Percentiles rank a stretch among this genome's conserved stretches.
Evolutionary conservation across 805 yeast genomes (phyloP).

Genomic region (Nakazawaea sp.): DNA sequence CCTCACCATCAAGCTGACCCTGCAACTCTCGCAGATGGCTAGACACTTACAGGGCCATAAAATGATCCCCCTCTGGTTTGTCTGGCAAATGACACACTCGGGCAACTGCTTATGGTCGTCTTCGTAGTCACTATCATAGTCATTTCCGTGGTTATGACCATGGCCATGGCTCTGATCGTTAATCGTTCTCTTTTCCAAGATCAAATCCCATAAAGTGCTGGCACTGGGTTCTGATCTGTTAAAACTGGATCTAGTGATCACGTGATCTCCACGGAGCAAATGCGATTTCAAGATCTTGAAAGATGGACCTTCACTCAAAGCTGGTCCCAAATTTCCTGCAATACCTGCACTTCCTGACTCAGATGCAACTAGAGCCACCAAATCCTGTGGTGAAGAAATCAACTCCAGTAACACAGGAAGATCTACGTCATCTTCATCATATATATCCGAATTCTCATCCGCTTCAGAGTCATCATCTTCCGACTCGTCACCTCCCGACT

Average conservation of each 20-base stretch:
- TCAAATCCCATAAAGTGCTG: slow-evolving; percentile 20
- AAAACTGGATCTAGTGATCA: slow-evolving; percentile 23
- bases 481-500: not conserved
- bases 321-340: no score
- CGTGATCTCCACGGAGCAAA: slow-evolving; percentile 2
- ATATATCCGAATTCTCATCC: slow-evolving; percentile 7
- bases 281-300: slow-evolving; percentile 12
- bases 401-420: slow-evolving; percentile 11
- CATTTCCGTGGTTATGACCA: slow-evolving; percentile 5
- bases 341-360: no score
- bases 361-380: slow-evolving; percentile 8
- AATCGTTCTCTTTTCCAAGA: slow-evolving; percentile 16
- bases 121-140: slow-evolving; percentile 20
- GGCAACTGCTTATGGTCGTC: slow-evolving; percentile 28
- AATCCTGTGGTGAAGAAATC: slow-evolving; percentile 10
- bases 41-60: slow-evolving; percentile 94
- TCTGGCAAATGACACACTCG: slow-evolving; percentile 77
- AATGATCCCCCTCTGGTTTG: slow-evolving; percentile 64
- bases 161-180: not conserved
- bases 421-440: slow-evolving; percentile 7
- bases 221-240: slow-evolving; percentile 14
- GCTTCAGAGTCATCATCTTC: slow-evolving; percentile 1
- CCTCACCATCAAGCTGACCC: slow-evolving; percentile 64
- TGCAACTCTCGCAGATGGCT: slow-evolving; percentile 80
- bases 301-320: no score